phyloP scores from a whole-genome alignment of 2,329 filamentous ascomycete species.

The Dactylellina haptotyla region DNA sequence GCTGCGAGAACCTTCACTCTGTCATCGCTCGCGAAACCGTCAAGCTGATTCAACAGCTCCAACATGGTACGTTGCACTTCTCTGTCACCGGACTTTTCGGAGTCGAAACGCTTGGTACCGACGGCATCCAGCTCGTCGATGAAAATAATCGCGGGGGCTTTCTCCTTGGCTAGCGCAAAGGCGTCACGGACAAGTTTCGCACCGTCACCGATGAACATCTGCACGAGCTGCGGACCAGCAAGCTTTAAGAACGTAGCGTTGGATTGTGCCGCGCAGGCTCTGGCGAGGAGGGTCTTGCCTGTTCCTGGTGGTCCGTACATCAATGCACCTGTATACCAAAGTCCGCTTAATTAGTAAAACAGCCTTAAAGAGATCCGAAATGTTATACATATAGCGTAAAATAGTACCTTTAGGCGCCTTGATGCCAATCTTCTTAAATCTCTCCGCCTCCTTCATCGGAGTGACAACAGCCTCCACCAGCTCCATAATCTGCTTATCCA shows the following conservation, averaged over 20 bases:
- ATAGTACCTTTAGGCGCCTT: conserved; percentile 93
- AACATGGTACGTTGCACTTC: conserved; percentile 99
- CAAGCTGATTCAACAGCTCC: conserved; percentile 96
- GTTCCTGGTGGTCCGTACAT: conserved; percentile 97
- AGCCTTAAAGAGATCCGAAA: not conserved
- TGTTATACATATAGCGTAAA: not conserved
- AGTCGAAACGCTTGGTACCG: conserved; percentile 99
- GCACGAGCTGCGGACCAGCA: conserved; percentile 94
- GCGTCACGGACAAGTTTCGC: conserved; percentile 97
- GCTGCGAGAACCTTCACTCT: conserved; percentile 95
- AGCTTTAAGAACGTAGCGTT: conserved; percentile 99
- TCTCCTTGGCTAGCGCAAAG: conserved; percentile 97
- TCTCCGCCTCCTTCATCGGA: conserved; percentile 99
- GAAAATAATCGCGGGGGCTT: conserved; percentile 98
- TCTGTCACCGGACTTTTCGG: conserved; percentile 95
- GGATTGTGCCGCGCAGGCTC: conserved; percentile 96
- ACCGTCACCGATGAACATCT: conserved; percentile 99
- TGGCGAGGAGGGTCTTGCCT: conserved; percentile 88
- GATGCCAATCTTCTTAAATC: conserved; percentile 99
- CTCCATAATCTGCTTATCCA: conserved; percentile 99
- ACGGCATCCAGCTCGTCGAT: conserved; percentile 98
- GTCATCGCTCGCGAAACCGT: conserved; percentile 96
- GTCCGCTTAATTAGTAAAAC: conserved; percentile 55
- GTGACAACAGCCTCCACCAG: conserved; percentile 97
- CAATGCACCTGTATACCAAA: conserved; percentile 74